Evolutionary conservation across 2,329 filamentous ascomycete genomes (phyloP), one percentile per base, ranked within the genome.

Genomic region (Macrophomina pseudophaseolina): DNA sequence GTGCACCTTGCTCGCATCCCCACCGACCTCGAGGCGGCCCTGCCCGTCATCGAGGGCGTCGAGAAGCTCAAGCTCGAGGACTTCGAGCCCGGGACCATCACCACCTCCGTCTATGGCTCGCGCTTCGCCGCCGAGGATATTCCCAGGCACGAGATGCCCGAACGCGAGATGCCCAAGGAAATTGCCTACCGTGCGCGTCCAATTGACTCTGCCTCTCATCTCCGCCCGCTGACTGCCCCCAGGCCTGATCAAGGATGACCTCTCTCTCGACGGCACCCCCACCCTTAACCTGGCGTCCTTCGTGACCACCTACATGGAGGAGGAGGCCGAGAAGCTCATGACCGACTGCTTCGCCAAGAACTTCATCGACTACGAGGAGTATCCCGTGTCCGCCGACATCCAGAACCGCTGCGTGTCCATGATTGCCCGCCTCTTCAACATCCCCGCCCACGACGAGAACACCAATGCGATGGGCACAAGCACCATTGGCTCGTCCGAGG

Each of bases 281-380:
- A 94, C 93, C 85, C 86, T 97, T 70, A 92, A 90, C 79, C 81
- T 98, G 73, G 94, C 94, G 35, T 94, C 90, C 44, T 98, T 98
- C 75, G 93, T 97, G 71, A 97, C 94, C 1, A 97, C 94, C 0
- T 97, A 96, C 83, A 97, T 97, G 93, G 94, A 97, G 82, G 92
- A 97, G 53, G 94, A 97, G 80, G 94, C 91, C 23, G 94, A 97
- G 82, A 93, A 96, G 80, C 91, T 97, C 80, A 98, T 98, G 94
- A 83, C 89, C 70, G 93, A 94, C 71, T 87, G 90, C 62, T 91
- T 96, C 44, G 52, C 91, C 78, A 97, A 97, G 81, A 98, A 98
- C 85, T 97, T 97, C 75, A 84, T 84, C 72, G 80, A 78, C 59
- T 83, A 82, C 70, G 81, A 84, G 70, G 82, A 84, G 68, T 84